Conservation (phyloP, 2,329 filamentous ascomycete genomes). For the Dactylellina cionopaga region DNA sequence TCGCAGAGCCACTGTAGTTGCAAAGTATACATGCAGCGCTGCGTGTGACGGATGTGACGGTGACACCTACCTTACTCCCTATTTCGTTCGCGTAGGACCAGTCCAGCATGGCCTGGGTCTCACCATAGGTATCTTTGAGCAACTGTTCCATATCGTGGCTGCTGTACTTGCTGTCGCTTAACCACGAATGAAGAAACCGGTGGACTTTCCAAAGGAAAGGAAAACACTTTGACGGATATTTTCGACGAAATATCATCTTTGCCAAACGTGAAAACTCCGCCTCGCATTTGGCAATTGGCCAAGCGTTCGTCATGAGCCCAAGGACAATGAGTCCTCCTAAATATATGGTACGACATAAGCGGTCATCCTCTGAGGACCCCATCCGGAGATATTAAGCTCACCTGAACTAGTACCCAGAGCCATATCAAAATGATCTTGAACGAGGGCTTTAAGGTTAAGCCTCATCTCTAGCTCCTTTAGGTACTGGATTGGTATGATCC, state of each 20-base stretch:
- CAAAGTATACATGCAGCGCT: slow-evolving; percentile 8
- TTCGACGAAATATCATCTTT: not conserved
- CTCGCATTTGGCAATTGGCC: slow-evolving; percentile 4
- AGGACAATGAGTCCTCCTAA: slow-evolving; percentile 14
- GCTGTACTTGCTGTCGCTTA: slow-evolving; percentile 15
- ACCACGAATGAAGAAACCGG: slow-evolving; percentile 1
- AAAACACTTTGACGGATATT: not conserved
- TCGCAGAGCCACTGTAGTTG: slow-evolving; percentile 3
- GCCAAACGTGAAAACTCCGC: slow-evolving; percentile 1
- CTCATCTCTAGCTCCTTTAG: slow-evolving; percentile 10
- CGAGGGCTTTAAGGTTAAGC: not conserved
- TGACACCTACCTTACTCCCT: slow-evolving; percentile 1
- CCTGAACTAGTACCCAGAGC: slow-evolving; percentile 6
- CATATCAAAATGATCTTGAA: slow-evolving; percentile 30
- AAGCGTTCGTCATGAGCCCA: slow-evolving; percentile 22
- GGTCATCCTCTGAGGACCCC: not conserved
- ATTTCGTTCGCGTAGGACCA: slow-evolving; percentile 20
- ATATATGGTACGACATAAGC: too few relatives aligned
- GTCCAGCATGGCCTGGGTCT: slow-evolving; percentile 5
- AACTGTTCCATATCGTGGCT: slow-evolving; percentile 11
- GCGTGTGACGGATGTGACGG: not conserved
- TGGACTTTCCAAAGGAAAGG: slow-evolving; percentile 7
- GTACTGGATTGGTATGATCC: slow-evolving; percentile 14
- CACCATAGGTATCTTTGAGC: not conserved
- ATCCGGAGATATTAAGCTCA: not conserved